These are phyloP conservation scores for Saksenaea oblongispora DNA, from an alignment of 371 early-diverging fungal species.

Conservation along the genomic window DNA sequence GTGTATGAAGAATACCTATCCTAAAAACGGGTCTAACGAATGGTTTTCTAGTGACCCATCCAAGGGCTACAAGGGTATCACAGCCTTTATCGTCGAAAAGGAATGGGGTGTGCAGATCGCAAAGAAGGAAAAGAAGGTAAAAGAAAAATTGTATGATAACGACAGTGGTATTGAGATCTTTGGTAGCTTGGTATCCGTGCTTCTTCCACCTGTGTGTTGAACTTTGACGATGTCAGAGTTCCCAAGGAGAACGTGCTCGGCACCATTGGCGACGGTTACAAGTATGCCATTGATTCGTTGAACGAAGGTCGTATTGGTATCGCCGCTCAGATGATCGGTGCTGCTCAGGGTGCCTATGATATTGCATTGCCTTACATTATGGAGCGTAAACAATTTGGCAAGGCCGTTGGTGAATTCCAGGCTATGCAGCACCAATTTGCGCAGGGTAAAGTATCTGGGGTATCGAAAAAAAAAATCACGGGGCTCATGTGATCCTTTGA, in stretches of 20 bases:
- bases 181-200: slow-evolving; percentile 89
- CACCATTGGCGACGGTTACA: slow-evolving; percentile 95
- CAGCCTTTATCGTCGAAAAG: slow-evolving; percentile 96
- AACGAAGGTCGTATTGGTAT: slow-evolving; percentile 99
- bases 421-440: slow-evolving; percentile 98
- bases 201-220: slow-evolving; percentile 92
- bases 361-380: slow-evolving; percentile 89
- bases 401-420: slow-evolving; percentile 90
- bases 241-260: slow-evolving; percentile 91
- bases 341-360: slow-evolving; percentile 96
- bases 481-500: not conserved
- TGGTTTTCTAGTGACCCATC: slow-evolving; percentile 65
- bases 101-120: slow-evolving; percentile 91
- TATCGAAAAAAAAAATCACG: too few species aligned
- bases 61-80: slow-evolving; percentile 97
- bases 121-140: slow-evolving; percentile 95
- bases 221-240: slow-evolving; percentile 90
- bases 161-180: not conserved
- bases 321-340: slow-evolving; percentile 97
- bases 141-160: not conserved
- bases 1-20: slow-evolving; percentile 40
- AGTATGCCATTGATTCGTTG: slow-evolving; percentile 96
- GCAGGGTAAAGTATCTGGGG: slow-evolving; percentile 50
- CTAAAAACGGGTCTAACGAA: not conserved
- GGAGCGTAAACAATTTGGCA: slow-evolving; percentile 95